Percentiles rank a stretch among this genome's conserved stretches.
These are phyloP conservation scores for Candida ipomoeae DNA, from an alignment of 805 yeast genomes.

Conservation along the genomic window DNA sequence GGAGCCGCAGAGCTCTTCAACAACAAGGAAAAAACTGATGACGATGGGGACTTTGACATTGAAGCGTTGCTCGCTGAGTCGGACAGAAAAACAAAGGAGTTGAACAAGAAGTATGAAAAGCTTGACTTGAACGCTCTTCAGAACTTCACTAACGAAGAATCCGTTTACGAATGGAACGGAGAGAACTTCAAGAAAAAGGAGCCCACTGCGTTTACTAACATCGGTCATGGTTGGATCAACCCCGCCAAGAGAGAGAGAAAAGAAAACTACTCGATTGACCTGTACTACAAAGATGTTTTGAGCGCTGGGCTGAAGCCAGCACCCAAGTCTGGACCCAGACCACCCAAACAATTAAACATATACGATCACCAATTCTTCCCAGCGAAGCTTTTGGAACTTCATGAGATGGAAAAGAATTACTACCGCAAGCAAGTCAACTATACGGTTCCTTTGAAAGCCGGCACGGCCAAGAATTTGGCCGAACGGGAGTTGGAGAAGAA, in stretches of 20 bases:
- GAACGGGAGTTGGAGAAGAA: slow-evolving; percentile 42
- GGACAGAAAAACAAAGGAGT: slow-evolving; percentile 57
- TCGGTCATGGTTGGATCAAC: slow-evolving; percentile 68
- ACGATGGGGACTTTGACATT: slow-evolving; percentile 50
- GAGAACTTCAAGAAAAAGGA: slow-evolving; percentile 65
- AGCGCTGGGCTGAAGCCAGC: slow-evolving; percentile 51
- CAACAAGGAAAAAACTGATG: slow-evolving; percentile 30
- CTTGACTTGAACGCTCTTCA: slow-evolving; percentile 75
- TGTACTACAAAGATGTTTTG: slow-evolving; percentile 77
- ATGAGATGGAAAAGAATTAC: slow-evolving; percentile 77
- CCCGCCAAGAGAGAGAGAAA: slow-evolving; percentile 83
- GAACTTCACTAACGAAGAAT: slow-evolving; percentile 61
- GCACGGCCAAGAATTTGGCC: slow-evolving; percentile 34
- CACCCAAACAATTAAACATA: slow-evolving; percentile 78
- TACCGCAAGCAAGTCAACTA: slow-evolving; percentile 65
- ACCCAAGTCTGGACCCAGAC: slow-evolving; percentile 58
- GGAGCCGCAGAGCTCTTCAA: slow-evolving; percentile 69
- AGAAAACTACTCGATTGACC: slow-evolving; percentile 82
- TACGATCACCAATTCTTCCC: slow-evolving; percentile 93
- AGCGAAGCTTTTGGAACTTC: slow-evolving; percentile 64
- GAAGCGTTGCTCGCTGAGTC: slow-evolving; percentile 59
- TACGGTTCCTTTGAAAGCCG: slow-evolving; percentile 59
- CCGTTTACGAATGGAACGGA: slow-evolving; percentile 87
- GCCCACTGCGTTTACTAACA: slow-evolving; percentile 44
- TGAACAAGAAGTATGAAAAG: slow-evolving; percentile 60